phyloP scores from a whole-genome alignment of 1,139 yeast genomes.

The Yarrowia galli region DNA sequence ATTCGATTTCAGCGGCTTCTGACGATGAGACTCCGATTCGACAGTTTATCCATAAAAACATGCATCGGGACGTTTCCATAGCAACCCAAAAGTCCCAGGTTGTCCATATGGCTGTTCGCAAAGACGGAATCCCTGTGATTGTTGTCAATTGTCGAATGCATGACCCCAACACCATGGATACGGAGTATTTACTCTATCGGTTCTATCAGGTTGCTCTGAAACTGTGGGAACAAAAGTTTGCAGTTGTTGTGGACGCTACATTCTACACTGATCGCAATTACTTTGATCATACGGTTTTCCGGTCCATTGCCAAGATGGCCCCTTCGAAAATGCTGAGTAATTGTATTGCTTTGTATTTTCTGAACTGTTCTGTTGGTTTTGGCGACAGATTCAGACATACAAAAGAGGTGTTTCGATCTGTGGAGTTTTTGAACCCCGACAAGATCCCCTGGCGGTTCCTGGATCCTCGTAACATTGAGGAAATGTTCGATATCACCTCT shows the following conservation, averaged over 20 bases:
- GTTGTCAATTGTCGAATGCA: constrained; percentile 61
- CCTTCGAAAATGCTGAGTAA: constrained; percentile 62
- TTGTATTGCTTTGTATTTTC: constrained; percentile 64
- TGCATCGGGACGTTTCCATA: constrained; percentile 10
- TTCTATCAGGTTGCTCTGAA: constrained; percentile 72
- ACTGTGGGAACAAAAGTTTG: constrained; percentile 74
- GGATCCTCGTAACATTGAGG: constrained; percentile 44
- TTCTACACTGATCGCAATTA: constrained; percentile 56
- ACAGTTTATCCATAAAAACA: constrained; percentile 30
- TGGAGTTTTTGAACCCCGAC: constrained; percentile 45
- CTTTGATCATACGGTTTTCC: constrained; percentile 48
- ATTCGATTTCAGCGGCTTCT: not conserved
- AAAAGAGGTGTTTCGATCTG: constrained; percentile 43
- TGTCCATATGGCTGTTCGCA: constrained; percentile 66
- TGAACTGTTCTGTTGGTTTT: constrained; percentile 63
- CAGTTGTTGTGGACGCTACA: constrained; percentile 73
- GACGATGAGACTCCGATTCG: constrained; percentile 19
- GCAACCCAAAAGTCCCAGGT: constrained; percentile 48
- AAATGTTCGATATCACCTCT: constrained; percentile 42
- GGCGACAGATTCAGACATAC: constrained; percentile 50
- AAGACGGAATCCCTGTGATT: constrained; percentile 76
- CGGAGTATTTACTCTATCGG: constrained; percentile 65
- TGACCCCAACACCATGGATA: constrained; percentile 56
- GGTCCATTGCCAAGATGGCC: constrained; percentile 45
- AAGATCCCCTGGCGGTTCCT: constrained; percentile 44